These are phyloP conservation scores for Scutellaria minor DNA, from an alignment of 257 asterid genomes.

Conservation along the genomic window DNA sequence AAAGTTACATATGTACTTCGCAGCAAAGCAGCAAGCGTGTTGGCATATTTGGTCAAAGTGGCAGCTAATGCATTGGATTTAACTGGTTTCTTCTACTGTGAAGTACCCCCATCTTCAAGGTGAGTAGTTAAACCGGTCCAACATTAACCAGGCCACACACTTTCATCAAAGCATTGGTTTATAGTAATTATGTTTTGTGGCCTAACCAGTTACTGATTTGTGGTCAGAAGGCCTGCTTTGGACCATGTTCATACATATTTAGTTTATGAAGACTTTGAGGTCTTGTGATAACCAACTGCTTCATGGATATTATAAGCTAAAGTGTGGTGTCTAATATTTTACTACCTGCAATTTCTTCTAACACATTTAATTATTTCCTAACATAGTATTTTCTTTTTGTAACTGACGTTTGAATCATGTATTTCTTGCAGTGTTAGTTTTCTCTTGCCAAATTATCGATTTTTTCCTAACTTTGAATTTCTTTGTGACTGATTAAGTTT, in stretches of 20 bases:
- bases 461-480: too few species aligned
- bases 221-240: constrained; percentile 22
- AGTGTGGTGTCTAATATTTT: neutral
- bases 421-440: neutral
- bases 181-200: neutral
- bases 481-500: too few species aligned
- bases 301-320: neutral
- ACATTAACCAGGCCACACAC: constrained; percentile 34
- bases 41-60: constrained; percentile 70
- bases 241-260: neutral
- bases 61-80: constrained; percentile 73
- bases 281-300: constrained; percentile 1
- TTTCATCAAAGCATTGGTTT: neutral
- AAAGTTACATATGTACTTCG: constrained; percentile 23
- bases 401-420: constrained; percentile 5
- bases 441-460: neutral
- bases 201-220: constrained; percentile 14
- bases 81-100: constrained; percentile 79
- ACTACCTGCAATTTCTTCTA: neutral
- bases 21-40: constrained; percentile 71
- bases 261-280: constrained; percentile 15
- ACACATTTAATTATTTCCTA: constrained; percentile 14
- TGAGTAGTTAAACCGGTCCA: constrained; percentile 37
- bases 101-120: constrained; percentile 55
- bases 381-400: neutral